phyloP scores from a whole-genome alignment of 1,284 basidiomycete genomes.

The Leucocoprinus gongylophorus region DNA sequence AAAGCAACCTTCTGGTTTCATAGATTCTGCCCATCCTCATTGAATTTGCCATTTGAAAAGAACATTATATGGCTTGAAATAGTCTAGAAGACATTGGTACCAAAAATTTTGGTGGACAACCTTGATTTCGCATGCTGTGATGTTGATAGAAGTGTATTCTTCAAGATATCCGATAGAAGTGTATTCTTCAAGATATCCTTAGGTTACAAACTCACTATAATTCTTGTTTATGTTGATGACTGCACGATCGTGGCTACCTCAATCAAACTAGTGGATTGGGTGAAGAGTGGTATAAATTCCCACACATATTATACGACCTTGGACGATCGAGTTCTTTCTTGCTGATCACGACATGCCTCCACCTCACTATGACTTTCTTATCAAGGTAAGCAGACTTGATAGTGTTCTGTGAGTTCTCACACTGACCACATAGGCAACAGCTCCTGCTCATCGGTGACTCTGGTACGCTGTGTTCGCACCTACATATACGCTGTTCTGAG shows the following conservation, averaged over 20 bases:
- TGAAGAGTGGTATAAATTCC: neutral
- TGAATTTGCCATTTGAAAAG: slow-evolving; percentile 16
- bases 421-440: slow-evolving; percentile 33
- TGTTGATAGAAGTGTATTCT: no score
- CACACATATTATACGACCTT: no score
- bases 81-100: slow-evolving; percentile 18
- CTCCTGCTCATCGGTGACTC: slow-evolving; percentile 96
- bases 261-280: neutral
- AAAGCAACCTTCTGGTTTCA: slow-evolving; percentile 24
- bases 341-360: slow-evolving; percentile 57
- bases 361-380: slow-evolving; percentile 87
- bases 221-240: slow-evolving; percentile 6
- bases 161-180: neutral
- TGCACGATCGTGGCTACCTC: neutral
- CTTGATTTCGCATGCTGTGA: no score
- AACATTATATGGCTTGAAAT: slow-evolving; percentile 19
- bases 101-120: slow-evolving; percentile 3
- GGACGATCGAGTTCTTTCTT: no score
- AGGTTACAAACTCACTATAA: neutral
- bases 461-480: slow-evolving; percentile 41
- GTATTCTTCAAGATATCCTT: no score
- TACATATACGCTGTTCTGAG: slow-evolving; percentile 7
- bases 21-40: slow-evolving; percentile 4
- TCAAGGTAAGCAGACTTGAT: slow-evolving; percentile 55
- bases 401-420: neutral